phyloP scores from a whole-genome alignment of 495 filamentous ascomycete genomes.

The Penicillium samsonianum region DNA sequence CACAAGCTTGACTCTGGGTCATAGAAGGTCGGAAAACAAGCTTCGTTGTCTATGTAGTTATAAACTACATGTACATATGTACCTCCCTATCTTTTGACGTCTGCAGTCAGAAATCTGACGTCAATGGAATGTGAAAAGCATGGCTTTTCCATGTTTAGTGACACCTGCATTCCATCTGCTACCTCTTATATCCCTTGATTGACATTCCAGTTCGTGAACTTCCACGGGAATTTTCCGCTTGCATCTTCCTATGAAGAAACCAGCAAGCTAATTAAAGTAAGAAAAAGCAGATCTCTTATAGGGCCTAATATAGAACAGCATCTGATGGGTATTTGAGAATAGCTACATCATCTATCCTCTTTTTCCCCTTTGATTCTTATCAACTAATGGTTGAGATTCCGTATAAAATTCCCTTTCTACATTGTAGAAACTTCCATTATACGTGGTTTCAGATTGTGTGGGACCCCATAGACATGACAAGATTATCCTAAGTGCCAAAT shows the following conservation, averaged over 20 bases:
- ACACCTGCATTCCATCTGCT: slow-evolving; percentile 6
- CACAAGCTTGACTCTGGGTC: neutral
- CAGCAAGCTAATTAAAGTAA: neutral
- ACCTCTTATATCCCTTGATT: slow-evolving; percentile 12
- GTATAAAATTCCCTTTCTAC: too few species aligned
- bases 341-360: too few species aligned
- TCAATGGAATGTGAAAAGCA: slow-evolving; percentile 22
- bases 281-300: neutral
- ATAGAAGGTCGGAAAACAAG: neutral
- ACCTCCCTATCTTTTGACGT: neutral
- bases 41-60: neutral
- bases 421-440: too few species aligned
- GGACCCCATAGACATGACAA: too few species aligned
- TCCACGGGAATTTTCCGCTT: neutral
- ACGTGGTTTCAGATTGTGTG: too few species aligned
- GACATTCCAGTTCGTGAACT: neutral
- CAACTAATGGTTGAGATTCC: too few species aligned
- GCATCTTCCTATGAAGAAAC: neutral
- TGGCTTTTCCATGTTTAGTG: slow-evolving; percentile 4
- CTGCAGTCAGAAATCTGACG: slow-evolving; percentile 5
- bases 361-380: too few species aligned
- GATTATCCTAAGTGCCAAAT: too few species aligned
- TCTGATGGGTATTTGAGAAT: too few species aligned
- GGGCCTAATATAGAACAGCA: too few species aligned
- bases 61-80: too few species aligned